Conservation (phyloP, 1,284 basidiomycete genomes). For the Trichosporon coremiiforme region DNA sequence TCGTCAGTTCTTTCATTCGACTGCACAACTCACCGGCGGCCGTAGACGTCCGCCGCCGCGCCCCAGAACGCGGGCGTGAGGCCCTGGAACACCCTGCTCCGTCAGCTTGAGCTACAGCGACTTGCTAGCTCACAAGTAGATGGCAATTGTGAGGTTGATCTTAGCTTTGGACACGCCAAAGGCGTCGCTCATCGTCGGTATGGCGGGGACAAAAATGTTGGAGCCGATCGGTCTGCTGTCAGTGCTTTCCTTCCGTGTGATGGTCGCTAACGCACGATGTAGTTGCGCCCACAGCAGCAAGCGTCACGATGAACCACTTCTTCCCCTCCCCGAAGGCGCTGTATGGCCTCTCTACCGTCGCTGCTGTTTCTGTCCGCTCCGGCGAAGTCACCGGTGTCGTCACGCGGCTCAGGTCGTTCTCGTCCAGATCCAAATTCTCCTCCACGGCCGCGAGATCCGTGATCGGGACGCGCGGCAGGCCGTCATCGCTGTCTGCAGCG, state of each 20-base stretch:
- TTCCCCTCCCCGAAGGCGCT: conserved; percentile 37
- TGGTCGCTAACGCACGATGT: conserved; percentile 38
- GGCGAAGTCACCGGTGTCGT: neutral
- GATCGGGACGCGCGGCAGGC: too few relatives aligned
- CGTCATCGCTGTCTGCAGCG: neutral
- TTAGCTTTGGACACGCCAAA: conserved; percentile 41
- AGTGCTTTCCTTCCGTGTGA: neutral
- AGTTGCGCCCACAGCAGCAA: conserved; percentile 42
- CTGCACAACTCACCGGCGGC: conserved; percentile 29
- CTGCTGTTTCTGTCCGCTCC: neutral
- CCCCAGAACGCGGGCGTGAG: conserved; percentile 48
- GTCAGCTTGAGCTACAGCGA: neutral
- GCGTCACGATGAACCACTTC: conserved; percentile 47
- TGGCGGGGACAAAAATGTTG: conserved; percentile 49
- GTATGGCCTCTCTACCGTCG: conserved; percentile 31
- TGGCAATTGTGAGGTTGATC: conserved; percentile 49
- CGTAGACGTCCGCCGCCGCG: conserved; percentile 42
- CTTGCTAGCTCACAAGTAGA: conserved; percentile 41
- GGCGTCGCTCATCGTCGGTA: conserved; percentile 40
- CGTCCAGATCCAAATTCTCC: conserved; percentile 7
- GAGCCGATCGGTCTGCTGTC: conserved; percentile 44
- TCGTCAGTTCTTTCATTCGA: too few relatives aligned
- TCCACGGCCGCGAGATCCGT: neutral
- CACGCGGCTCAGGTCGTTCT: neutral
- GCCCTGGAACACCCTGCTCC: conserved; percentile 43